phyloP scores from a whole-genome alignment of 2,329 filamentous ascomycete species.

The Bisporella sp. region DNA sequence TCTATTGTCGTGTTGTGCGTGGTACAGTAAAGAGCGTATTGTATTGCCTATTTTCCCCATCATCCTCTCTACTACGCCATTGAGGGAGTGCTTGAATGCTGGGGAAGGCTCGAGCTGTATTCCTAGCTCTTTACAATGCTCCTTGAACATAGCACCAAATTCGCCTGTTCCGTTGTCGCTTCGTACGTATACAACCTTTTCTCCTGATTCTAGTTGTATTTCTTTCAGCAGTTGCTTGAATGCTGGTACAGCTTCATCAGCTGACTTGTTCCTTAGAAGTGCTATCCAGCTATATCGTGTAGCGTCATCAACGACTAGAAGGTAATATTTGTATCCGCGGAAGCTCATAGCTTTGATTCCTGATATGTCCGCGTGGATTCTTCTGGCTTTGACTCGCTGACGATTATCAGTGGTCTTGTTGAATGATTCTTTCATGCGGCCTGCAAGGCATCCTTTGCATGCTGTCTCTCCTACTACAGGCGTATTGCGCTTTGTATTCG shows the following conservation, averaged over 20 bases:
- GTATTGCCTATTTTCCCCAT: not conserved
- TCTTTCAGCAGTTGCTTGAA: not conserved
- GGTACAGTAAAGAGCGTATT: not conserved
- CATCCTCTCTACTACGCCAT: not conserved
- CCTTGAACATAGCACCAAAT: not conserved
- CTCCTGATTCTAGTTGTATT: not conserved
- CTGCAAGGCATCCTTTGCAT: too few species aligned
- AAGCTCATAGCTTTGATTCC: not conserved
- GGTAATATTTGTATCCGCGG: not conserved
- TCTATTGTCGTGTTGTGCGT: not conserved
- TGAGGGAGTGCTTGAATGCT: not conserved
- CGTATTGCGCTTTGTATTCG: too few species aligned
- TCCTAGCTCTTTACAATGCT: not conserved
- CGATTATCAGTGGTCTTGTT: not conserved
- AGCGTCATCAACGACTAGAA: not conserved
- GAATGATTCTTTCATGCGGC: not conserved
- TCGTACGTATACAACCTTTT: not conserved
- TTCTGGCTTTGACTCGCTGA: not conserved
- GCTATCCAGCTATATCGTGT: not conserved
- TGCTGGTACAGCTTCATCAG: not conserved
- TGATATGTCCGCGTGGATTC: not conserved
- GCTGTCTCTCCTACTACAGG: too few species aligned
- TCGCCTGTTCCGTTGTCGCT: not conserved
- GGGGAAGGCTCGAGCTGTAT: not conserved
- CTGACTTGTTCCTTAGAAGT: not conserved